Evolutionary conservation across 805 yeast species (phyloP).

Genomic region (Schwanniomyces yamadae): DNA sequence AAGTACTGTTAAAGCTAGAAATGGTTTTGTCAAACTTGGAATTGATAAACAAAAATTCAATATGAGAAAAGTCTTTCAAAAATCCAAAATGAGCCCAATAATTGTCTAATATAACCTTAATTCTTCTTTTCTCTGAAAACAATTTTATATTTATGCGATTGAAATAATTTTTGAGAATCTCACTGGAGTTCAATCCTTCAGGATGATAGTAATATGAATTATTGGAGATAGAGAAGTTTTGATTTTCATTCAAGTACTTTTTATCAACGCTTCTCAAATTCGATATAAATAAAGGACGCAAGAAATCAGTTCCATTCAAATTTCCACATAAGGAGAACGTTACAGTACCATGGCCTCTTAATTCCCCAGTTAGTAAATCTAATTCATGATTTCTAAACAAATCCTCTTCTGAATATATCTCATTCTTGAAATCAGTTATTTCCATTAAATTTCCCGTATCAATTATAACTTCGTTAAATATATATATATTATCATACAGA

Average conservation of each 20-base stretch:
- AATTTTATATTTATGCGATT: slow-evolving; percentile 14
- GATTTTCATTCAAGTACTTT: slow-evolving; percentile 1
- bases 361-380: slow-evolving; percentile 7
- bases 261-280: slow-evolving; percentile 9
- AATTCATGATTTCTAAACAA: slow-evolving; percentile 3
- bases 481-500: slow-evolving; percentile 16
- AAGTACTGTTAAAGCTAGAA: slow-evolving; percentile 9
- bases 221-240: neutral
- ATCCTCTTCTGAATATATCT: slow-evolving; percentile 2
- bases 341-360: slow-evolving; percentile 9
- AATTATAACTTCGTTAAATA: slow-evolving; percentile 21
- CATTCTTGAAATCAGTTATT: slow-evolving; percentile 6
- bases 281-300: slow-evolving; percentile 21
- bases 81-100: slow-evolving; percentile 13
- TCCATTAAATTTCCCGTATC: slow-evolving; percentile 11
- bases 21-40: slow-evolving; percentile 14
- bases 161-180: slow-evolving; percentile 16
- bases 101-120: slow-evolving; percentile 17
- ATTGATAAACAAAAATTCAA: slow-evolving; percentile 13
- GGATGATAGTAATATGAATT: slow-evolving; percentile 14
- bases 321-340: slow-evolving; percentile 23
- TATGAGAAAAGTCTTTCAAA: slow-evolving; percentile 11
- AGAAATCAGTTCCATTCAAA: slow-evolving; percentile 18
- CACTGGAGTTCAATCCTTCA: slow-evolving; percentile 19
- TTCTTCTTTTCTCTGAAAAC: slow-evolving; percentile 8